Evolutionary conservation across 2,329 filamentous ascomycete species (phyloP), one percentile per base, ranked within the genome.

Genomic region (Emergomyces orientalis): DNA sequence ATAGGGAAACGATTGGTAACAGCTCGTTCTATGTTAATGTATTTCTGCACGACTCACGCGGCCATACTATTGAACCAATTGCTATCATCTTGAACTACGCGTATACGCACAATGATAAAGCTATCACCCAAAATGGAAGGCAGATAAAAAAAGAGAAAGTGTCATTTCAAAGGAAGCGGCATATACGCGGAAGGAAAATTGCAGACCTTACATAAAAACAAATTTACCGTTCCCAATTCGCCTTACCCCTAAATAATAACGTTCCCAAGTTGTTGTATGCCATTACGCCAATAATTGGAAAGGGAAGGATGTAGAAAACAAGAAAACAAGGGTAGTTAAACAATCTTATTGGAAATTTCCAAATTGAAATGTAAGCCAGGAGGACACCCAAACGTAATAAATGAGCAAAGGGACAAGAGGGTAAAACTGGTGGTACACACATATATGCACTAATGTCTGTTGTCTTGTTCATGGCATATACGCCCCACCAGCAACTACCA

Each of bases 401-500:
- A n/a, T 17, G 14, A 5, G 14, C n/a, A 43, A 30, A 22, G 27
- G 25, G 22, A 49, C 25, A 56, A 34, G 11, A 27, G 37, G 34
- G 14, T 30, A 58, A 58, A 58, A 5, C 2, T 7, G 22, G 22
- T 11, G 7, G 32, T 22, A 25, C 22, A 14, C 19, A 25, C 22
- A 22, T 27, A 17, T 39, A 56, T 25, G 30, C 52, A 13, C 5
- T 3, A 25, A 25, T 13, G 39, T 56, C 52, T n/a, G 13, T 3
- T 19, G 19, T n/a, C 30, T 25, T 25, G 9, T 39, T 75, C 65
- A 77, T 45, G 84, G 85, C 71, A 87, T 71, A 75, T 86, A 87
- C 45, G 83, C 84, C 49, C 92, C 91, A 56, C 89, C 91, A 27
- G 91, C 91, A 65, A 97, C 81, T 14, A 97, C 88, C 67, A 97